Base-by-base conservation (phyloP, 2,329 filamentous ascomycete species). In the Exophiala dermatitidis region DNA sequence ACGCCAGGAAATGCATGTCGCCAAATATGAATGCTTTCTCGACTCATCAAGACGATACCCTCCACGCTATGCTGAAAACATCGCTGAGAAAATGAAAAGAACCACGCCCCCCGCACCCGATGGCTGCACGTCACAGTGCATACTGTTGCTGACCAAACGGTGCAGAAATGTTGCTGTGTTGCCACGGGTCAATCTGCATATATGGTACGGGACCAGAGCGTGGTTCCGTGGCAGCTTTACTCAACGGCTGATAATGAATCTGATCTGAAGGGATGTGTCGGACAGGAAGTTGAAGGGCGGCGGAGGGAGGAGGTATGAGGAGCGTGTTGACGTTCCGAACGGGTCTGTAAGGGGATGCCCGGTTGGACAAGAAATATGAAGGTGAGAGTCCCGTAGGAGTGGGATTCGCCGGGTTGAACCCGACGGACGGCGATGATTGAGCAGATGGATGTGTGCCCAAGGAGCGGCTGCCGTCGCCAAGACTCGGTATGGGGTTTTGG, bases 301-400 rank as follows among this genome's bases (percentile, higher is more conserved):
- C 78, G 28, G 88, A 86, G 0, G 90, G 87, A 4, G 90, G 88
- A 32, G 90, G 90, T 54, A 93, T 89, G 31, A 96, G 77, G n/a
- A 97, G 79, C 0, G 89, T 95, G 62, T 93, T 90, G 54, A 96
- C 88, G 56, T 88, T 81, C 49, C 90, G 86, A 37, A 96, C 85
- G 1, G 91, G 91, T 59, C 89, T 87, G 71, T 97, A 97, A 2
- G 93, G 93, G 51, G 91, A 97, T 59, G 87, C 84, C 52, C 93
- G 82, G 67, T 95, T 88, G 65, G 88, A 86, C 36, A 96, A 76
- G 70, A 94, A 94, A 64, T 88, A 82, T 7, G 87, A 90, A 0
- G 91, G 91, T 32, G 93, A 97, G 59, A 93, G 80, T 32, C 87
- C 85, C 42, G 82, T 81, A 29, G 58, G 52, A 4, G 85, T 84